Evolutionary conservation across 2,329 filamentous ascomycete genomes (phyloP).

Genomic region (Talaromyces sp.): DNA sequence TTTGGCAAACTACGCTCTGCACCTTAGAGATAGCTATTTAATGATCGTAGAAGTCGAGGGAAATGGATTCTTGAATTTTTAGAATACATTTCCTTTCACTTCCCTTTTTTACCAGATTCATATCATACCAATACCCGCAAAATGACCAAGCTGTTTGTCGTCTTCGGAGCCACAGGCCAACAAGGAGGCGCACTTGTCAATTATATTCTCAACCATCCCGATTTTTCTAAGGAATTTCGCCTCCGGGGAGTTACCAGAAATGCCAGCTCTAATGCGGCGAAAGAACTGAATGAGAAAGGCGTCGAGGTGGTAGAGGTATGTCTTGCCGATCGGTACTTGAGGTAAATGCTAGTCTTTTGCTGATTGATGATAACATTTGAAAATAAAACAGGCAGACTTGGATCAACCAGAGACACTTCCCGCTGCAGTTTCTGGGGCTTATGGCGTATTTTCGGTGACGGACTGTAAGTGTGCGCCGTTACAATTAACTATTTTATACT

Average conservation of each 20-base stretch:
- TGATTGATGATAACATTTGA: background rate
- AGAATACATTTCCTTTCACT: no score
- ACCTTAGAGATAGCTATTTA: no score
- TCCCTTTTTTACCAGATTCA: no score
- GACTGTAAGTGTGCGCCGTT: slow-evolving; percentile 17
- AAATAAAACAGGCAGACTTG: slow-evolving; percentile 46
- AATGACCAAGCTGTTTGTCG: slow-evolving; percentile 37
- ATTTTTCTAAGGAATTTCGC: slow-evolving; percentile 43
- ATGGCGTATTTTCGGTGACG: slow-evolving; percentile 45
- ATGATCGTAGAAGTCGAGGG: no score
- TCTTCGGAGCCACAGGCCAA: slow-evolving; percentile 57
- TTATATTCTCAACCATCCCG: slow-evolving; percentile 37
- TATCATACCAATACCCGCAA: background rate
- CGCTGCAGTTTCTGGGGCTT: slow-evolving; percentile 42
- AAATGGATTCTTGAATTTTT: no score
- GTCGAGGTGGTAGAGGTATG: slow-evolving; percentile 40
- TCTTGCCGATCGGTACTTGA: no score
- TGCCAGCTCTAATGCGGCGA: slow-evolving; percentile 38
- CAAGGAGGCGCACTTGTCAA: slow-evolving; percentile 56
- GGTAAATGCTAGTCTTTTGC: background rate
- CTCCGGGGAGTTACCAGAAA: slow-evolving; percentile 56
- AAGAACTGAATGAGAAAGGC: slow-evolving; percentile 42
- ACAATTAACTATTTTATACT: no score
- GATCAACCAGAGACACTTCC: slow-evolving; percentile 43
- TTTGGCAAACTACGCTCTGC: no score